phyloP scores from a whole-genome alignment of 139 green algal genomes.

The Yamagishiella unicocca region DNA sequence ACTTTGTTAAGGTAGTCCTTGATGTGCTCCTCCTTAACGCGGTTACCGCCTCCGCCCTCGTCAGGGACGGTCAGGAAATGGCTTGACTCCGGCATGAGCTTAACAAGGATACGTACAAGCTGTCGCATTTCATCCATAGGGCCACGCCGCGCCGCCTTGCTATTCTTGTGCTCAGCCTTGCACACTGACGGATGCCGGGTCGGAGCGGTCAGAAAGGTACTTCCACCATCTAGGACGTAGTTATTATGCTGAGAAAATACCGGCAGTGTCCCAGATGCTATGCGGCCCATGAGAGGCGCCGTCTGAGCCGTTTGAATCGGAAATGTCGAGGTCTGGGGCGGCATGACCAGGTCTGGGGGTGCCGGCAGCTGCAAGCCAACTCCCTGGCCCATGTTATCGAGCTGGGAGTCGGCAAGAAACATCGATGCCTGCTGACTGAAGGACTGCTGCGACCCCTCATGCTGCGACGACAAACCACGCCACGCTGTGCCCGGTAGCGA shows the following conservation, averaged over 20 bases:
- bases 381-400: neutral
- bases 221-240: neutral
- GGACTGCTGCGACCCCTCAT: constrained; percentile 3
- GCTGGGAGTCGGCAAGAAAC: constrained; percentile 20
- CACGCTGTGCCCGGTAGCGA: neutral
- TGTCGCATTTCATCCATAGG: constrained; percentile 95
- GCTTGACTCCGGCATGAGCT: constrained; percentile 79
- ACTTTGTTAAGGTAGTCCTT: constrained; percentile 81
- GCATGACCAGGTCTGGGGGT: constrained; percentile 21
- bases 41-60: constrained; percentile 81
- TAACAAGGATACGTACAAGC: constrained; percentile 87
- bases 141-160: constrained; percentile 68
- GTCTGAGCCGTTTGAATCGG: neutral
- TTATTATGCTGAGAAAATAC: neutral
- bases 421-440: neutral
- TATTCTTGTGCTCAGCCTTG: constrained; percentile 55
- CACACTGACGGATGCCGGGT: constrained; percentile 42
- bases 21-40: constrained; percentile 85
- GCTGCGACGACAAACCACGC: neutral
- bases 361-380: constrained; percentile 5
- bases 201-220: neutral
- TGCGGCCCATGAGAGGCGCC: neutral
- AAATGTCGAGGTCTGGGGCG: neutral
- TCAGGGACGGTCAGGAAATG: constrained; percentile 54
- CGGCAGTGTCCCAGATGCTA: neutral